Evolutionary conservation across 108 stramenopile species (phyloP).

Genomic region (Cyclostephanos tholiformis): DNA sequence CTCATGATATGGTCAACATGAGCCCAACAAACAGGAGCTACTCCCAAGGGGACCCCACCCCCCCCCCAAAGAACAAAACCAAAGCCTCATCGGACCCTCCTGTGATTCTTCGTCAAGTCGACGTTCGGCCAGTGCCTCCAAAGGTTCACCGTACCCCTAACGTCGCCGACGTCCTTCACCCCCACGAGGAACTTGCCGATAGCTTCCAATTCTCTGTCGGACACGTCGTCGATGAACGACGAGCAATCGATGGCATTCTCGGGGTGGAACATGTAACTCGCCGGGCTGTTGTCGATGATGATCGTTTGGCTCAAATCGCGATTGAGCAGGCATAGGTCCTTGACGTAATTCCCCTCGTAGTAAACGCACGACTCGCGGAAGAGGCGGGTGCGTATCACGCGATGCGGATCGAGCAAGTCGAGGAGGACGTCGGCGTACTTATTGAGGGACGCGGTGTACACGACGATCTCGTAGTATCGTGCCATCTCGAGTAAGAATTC

Average conservation of each 20-base stretch:
- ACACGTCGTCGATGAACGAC: slow-evolving; percentile 94
- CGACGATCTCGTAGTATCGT: slow-evolving; percentile 96
- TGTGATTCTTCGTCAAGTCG: too few species aligned
- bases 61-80: too few species aligned
- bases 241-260: slow-evolving; percentile 97
- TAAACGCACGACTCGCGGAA: slow-evolving; percentile 98
- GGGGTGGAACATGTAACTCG: slow-evolving; percentile 96
- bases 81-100: too few species aligned
- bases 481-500: slow-evolving; percentile 94
- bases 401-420: slow-evolving; percentile 91
- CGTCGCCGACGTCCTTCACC: slow-evolving; percentile 80
- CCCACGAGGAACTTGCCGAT: slow-evolving; percentile 90
- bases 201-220: slow-evolving; percentile 93
- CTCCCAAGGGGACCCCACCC: too few species aligned
- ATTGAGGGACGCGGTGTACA: slow-evolving; percentile 97
- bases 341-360: slow-evolving; percentile 98
- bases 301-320: slow-evolving; percentile 88
- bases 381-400: slow-evolving; percentile 81
- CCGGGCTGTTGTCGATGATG: slow-evolving; percentile 98
- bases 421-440: slow-evolving; percentile 98
- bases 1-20: too few species aligned
- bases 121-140: slow-evolving; percentile 91
- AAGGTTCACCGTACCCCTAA: slow-evolving; percentile 64
- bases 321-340: slow-evolving; percentile 88
- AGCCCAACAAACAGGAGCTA: too few species aligned